Base-by-base conservation (phyloP, 108 stramenopile genomes). In the Nitzschia sp. region DNA sequence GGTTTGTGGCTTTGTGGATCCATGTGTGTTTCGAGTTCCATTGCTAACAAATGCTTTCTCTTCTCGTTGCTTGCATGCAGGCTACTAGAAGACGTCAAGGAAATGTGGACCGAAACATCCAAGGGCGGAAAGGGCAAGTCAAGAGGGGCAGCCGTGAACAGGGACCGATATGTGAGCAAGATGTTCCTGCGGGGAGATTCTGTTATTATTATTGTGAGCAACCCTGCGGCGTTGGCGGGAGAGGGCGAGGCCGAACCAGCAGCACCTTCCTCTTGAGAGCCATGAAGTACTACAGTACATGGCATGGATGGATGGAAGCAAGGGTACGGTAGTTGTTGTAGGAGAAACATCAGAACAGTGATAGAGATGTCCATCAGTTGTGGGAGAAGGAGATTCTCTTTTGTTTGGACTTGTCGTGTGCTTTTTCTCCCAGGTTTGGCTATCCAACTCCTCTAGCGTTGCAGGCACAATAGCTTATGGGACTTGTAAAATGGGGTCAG, bases 151-250 rank as follows among this genome's bases (percentile, higher is more conserved):
- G 80, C 91, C 7, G 80, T 94, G n/a, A 96, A 96, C 71, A 95
- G 96, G 67, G 97, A 98, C 81, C 80, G 98, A 64, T 97, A 96
- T 66, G 90, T 99, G 20, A 95, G 90, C 83, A 99, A 99, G 80
- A 95, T 99, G 94, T 99, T 99, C 75, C 80, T 99, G 26, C 72
- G 98, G 25, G 98, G 98, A 0, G 98, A 99, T 85, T 96, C 95
- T 25, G 98, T 99, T 0, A 97, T 99, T 69, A 81, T 97, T 44
- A 85, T 97, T 50, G 87, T 97, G 17, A 86, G 81, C 59, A 97
- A 97, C 79, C 94, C 96, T 41, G 91, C 94, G 11, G 82, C 83
- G 24, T 69, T 89, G 67, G 82, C 85, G 24, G 73, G 63, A 11
- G 56, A 65, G 42, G 53, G 50, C 2, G 48, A 21, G 1, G 21